Conservation (phyloP, 169 alveolate genomes). For the Plasmodium gaboni region DNA sequence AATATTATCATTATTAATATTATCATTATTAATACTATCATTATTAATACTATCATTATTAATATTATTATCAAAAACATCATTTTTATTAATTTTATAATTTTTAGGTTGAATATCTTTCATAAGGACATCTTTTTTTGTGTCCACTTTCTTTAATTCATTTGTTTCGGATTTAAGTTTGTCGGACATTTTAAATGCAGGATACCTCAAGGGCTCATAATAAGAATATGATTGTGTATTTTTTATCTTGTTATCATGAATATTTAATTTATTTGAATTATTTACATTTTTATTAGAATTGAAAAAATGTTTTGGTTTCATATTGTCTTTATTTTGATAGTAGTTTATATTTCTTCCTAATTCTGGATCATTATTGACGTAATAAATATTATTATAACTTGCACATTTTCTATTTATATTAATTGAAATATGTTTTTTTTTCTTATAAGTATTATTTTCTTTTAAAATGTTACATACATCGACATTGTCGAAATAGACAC, state of each 20-base stretch:
- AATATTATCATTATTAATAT: no score
- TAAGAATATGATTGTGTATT: constrained; percentile 1
- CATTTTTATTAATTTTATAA: no score
- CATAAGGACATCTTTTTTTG: no score
- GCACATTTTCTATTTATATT: not conserved
- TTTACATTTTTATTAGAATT: constrained; percentile 1
- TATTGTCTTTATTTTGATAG: not conserved
- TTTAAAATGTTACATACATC: constrained; percentile 1
- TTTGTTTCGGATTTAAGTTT: constrained; percentile 2
- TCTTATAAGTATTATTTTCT: constrained; percentile 11
- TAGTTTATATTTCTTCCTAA: constrained; percentile 2
- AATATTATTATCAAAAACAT: no score
- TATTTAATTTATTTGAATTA: not conserved
- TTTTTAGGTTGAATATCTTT: no score
- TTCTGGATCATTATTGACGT: constrained; percentile 2
- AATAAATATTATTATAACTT: not conserved
- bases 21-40: no score
- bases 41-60: no score
- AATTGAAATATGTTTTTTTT: not conserved
- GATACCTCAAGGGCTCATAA: constrained; percentile 59
- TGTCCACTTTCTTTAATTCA: not conserved
- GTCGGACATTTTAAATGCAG: constrained; percentile 52
- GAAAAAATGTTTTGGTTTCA: not conserved
- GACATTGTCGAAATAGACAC: not conserved
- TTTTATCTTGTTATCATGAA: not conserved